phyloP scores from a whole-genome alignment of 1,284 basidiomycete species.

The Marasmius oreades region DNA sequence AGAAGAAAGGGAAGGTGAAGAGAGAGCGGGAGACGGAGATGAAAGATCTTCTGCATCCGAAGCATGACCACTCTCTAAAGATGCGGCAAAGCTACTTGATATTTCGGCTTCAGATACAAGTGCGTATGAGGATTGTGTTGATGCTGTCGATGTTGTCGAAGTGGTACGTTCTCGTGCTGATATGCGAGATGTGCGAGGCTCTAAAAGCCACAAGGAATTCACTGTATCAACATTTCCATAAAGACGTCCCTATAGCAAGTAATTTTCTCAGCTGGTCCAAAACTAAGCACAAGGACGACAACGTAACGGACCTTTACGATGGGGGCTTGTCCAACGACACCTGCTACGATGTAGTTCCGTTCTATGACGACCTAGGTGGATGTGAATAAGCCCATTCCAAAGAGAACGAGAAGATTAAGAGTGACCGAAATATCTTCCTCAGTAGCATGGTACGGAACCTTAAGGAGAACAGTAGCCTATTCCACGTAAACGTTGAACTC shows the following conservation, averaged over 20 bases:
- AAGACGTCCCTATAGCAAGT: constrained; percentile 52
- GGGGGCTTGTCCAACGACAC: constrained; percentile 62
- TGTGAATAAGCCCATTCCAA: background rate
- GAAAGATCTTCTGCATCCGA: constrained; percentile 65
- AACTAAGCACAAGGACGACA: background rate
- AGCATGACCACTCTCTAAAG: constrained; percentile 63
- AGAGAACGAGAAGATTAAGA: background rate
- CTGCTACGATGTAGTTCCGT: constrained; percentile 63
- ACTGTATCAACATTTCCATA: constrained; percentile 62
- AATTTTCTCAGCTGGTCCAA: constrained; percentile 4
- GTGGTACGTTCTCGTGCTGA: constrained; percentile 65
- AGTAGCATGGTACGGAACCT: constrained; percentile 65
- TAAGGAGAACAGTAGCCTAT: constrained; percentile 73
- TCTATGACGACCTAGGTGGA: constrained; percentile 61
- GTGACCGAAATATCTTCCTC: constrained; percentile 69
- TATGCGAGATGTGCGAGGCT: constrained; percentile 51
- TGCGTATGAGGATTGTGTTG: constrained; percentile 75
- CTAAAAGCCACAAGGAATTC: constrained; percentile 73
- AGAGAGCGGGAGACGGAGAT: constrained; percentile 50
- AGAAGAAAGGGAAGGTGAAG: constrained; percentile 46
- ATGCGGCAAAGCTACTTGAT: constrained; percentile 76
- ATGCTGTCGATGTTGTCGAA: constrained; percentile 65
- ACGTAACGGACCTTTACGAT: constrained; percentile 57
- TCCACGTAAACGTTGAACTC: constrained; percentile 8
- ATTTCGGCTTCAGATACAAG: constrained; percentile 76